These are phyloP conservation scores for Groenewaldozyma tartarivorans DNA, from an alignment of 805 yeast genomes.

Conservation along the genomic window DNA sequence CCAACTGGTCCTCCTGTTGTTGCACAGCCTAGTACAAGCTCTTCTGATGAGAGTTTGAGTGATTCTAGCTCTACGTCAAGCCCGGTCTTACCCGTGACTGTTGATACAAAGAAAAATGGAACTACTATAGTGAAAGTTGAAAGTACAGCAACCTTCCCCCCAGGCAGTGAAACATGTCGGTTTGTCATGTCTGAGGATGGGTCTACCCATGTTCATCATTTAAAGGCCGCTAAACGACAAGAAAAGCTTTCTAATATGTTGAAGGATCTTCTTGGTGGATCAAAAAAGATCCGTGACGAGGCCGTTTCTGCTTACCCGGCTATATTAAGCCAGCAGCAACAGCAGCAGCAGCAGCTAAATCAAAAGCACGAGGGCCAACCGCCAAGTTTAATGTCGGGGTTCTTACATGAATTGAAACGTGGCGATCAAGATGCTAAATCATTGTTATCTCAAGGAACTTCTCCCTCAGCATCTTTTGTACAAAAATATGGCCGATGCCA, in stretches of 20 bases:
- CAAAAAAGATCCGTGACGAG: slow-evolving; percentile 11
- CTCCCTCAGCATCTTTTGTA: slow-evolving; percentile 45
- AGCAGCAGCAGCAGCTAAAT: background rate
- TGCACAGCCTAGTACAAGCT: no score
- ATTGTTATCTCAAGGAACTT: slow-evolving; percentile 4
- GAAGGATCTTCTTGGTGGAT: slow-evolving; percentile 13
- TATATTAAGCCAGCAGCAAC: background rate
- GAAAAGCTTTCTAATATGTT: slow-evolving; percentile 28
- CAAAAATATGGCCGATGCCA: slow-evolving; percentile 88
- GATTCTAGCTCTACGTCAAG: no score
- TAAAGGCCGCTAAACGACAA: slow-evolving; percentile 50
- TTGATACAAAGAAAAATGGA: no score
- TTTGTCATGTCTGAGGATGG: slow-evolving; percentile 40
- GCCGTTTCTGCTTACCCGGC: slow-evolving; percentile 13
- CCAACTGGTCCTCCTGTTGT: no score
- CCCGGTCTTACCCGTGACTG: no score
- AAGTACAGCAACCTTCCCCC: no score
- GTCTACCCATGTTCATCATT: slow-evolving; percentile 59
- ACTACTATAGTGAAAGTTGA: no score
- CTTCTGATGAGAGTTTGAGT: no score
- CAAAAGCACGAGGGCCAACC: slow-evolving; percentile 9
- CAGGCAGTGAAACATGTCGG: no score
- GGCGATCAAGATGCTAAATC: slow-evolving; percentile 11
- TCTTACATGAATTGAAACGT: slow-evolving; percentile 12
- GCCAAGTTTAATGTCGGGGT: slow-evolving; percentile 17